Base-by-base conservation (phyloP, 2,329 filamentous ascomycete genomes). In the Beauveria australis region DNA sequence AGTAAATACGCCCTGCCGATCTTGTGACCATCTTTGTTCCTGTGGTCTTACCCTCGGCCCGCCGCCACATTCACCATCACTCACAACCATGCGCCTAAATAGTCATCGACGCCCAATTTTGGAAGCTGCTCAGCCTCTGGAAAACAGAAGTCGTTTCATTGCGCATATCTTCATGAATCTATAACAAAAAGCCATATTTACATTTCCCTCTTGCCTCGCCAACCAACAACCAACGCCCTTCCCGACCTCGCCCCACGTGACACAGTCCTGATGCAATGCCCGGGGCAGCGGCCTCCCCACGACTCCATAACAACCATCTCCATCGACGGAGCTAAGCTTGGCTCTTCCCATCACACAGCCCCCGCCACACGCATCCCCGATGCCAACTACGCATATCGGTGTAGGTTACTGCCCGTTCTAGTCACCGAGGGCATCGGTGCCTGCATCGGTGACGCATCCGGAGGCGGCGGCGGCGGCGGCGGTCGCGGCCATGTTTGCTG, bases 381-480 rank as follows among this genome's bases (percentile, higher is more conserved):
- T 19, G 3, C 19, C 33, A 9, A 30, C 47, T 53, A 59, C 8
- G 57, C 59, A 9, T 41, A 61, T n/a, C 59, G 53, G 19, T 56
- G 53, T 10, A 61, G 53, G n/a, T 61, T 61, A 19, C 59, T 57
- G 46, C 49, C 52, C 28, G 48, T 55, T 37, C 46, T 47, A n/a
- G 22, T 40, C 8, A 57, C 40, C 19, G 53, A 53, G 33, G 33
- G 5, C 44, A 37, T 24, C 43, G 53, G 44, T 51, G 52, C 10
- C 33, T 48, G 44, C 3, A 57, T 52, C 46, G 51, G 41, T 40
- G 28, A 16, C 43, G 24, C 33, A 37, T 37, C 7, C 5, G 41
- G 51, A 8, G 28, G 43, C 51, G 18, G 30, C 33, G 26, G 44
- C 28, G 26, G 44, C 28, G 44, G 40, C 37, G 28, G 24, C 16